Conservation (phyloP, 352 stramenopile species). For the Elongisporangium undulatum region DNA sequence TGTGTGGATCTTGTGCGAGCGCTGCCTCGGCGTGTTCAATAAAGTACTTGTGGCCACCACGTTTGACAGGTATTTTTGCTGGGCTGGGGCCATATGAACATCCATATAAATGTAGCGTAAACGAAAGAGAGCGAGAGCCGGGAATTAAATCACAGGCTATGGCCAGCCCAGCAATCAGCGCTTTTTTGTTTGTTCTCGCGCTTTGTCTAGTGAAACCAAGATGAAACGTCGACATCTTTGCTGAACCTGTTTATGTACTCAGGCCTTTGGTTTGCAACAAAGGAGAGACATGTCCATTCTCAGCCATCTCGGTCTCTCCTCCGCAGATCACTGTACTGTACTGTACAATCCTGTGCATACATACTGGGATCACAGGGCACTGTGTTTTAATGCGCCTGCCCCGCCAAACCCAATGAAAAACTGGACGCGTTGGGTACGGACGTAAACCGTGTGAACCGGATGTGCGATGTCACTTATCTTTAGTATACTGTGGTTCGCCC, state of each 20-base stretch:
- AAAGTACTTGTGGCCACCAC: not conserved
- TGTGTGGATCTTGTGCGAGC: not conserved
- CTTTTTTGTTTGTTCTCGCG: not conserved
- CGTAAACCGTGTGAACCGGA: not conserved
- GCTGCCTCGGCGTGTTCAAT: not conserved
- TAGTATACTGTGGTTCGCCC: not conserved
- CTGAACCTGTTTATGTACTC: not conserved
- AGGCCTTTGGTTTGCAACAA: not conserved
- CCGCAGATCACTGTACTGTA: too few relatives aligned
- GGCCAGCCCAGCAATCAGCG: not conserved
- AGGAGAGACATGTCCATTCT: not conserved
- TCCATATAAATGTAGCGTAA: not conserved
- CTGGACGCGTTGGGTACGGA: not conserved
- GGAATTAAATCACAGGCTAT: not conserved
- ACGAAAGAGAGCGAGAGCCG: not conserved
- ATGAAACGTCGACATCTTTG: not conserved
- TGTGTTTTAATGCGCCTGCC: too few relatives aligned
- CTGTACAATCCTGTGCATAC: too few relatives aligned
- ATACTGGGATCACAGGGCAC: too few relatives aligned
- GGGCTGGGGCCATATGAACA: not conserved
- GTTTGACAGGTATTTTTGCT: not conserved
- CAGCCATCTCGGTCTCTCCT: not conserved
- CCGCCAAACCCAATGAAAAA: not conserved
- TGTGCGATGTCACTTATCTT: not conserved
- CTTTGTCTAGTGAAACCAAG: not conserved